These are phyloP conservation scores for Phytophthora megakarya DNA, from an alignment of 352 stramenopile genomes.

Conservation along the genomic window DNA sequence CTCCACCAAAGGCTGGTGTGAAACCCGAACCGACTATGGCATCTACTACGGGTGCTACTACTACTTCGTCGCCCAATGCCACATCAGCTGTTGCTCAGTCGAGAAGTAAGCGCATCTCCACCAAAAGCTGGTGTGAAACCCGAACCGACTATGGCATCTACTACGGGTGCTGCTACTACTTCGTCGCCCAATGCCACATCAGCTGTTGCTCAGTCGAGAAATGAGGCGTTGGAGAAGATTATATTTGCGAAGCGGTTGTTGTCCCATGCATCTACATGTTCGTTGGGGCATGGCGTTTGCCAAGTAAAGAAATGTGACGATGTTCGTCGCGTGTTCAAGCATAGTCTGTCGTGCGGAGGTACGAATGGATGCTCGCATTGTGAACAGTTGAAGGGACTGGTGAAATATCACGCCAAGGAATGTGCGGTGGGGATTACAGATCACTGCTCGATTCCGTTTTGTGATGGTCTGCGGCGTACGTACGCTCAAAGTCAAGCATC, in stretches of 20 bases:
- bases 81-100: conserved; percentile 25
- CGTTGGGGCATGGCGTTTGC: conserved; percentile 59
- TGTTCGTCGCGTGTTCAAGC: conserved; percentile 85
- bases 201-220: conserved; percentile 38
- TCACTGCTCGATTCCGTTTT: conserved; percentile 86
- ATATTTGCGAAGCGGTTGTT: conserved; percentile 84
- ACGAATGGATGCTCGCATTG: conserved; percentile 77
- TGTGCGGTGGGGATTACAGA: conserved; percentile 63
- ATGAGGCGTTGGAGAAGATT: conserved; percentile 82
- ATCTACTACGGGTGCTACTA: neutral
- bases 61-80: conserved; percentile 25
- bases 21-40: conserved; percentile 45
- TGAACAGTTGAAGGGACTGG: conserved; percentile 80
- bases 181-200: conserved; percentile 27
- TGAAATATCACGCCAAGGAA: conserved; percentile 87
- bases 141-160: conserved; percentile 32
- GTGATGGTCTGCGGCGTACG: conserved; percentile 66
- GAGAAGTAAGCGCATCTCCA: conserved; percentile 35
- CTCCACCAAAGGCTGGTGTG: conserved; percentile 23
- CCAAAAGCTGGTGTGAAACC: conserved; percentile 36
- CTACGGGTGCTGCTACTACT: conserved; percentile 5
- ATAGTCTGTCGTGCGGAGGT: conserved; percentile 77
- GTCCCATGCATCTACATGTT: conserved; percentile 76
- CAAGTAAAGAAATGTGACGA: conserved; percentile 90
- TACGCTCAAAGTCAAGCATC: conserved; percentile 55